phyloP scores from a whole-genome alignment of 2,329 filamentous ascomycete genomes.

The Stagonosporopsis chrysanthemi region DNA sequence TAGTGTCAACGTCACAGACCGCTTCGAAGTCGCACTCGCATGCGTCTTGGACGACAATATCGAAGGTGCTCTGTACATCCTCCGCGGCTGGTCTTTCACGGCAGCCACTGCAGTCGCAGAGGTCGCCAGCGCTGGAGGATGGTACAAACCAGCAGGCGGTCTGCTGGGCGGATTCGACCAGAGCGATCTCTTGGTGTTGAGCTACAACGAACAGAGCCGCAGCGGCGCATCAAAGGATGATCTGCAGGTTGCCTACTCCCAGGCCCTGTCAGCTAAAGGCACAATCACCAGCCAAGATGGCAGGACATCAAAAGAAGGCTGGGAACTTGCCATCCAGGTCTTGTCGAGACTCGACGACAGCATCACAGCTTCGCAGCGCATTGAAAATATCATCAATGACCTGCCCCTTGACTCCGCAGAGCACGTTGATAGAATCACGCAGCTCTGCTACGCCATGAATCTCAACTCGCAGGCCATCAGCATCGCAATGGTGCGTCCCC shows the following conservation, averaged over 20 bases:
- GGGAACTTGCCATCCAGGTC: slow-evolving; percentile 87
- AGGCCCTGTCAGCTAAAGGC: slow-evolving; percentile 62
- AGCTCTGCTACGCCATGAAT: slow-evolving; percentile 77
- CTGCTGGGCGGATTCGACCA: slow-evolving; percentile 75
- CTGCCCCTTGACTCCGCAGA: slow-evolving; percentile 74
- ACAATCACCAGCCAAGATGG: slow-evolving; percentile 47
- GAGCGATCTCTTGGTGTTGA: slow-evolving; percentile 85
- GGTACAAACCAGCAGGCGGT: slow-evolving; percentile 68
- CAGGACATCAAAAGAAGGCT: slow-evolving; percentile 67
- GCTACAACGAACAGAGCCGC: slow-evolving; percentile 55
- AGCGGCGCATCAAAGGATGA: slow-evolving; percentile 74
- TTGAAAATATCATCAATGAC: slow-evolving; percentile 75
- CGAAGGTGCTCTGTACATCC: slow-evolving; percentile 75
- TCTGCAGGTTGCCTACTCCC: slow-evolving; percentile 78
- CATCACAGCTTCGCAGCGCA: slow-evolving; percentile 73
- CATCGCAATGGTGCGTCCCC: slow-evolving; percentile 73
- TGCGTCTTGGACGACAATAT: slow-evolving; percentile 84
- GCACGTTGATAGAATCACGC: slow-evolving; percentile 83
- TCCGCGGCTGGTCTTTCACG: slow-evolving; percentile 82
- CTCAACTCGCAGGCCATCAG: slow-evolving; percentile 80
- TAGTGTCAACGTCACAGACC: slow-evolving; percentile 76
- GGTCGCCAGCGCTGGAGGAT: slow-evolving; percentile 81
- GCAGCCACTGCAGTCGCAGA: slow-evolving; percentile 81
- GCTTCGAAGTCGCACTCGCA: slow-evolving; percentile 81
- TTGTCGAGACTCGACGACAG: slow-evolving; percentile 81